Conservation (phyloP, 2,329 filamentous ascomycete genomes). For the Calonectria crousiana region DNA sequence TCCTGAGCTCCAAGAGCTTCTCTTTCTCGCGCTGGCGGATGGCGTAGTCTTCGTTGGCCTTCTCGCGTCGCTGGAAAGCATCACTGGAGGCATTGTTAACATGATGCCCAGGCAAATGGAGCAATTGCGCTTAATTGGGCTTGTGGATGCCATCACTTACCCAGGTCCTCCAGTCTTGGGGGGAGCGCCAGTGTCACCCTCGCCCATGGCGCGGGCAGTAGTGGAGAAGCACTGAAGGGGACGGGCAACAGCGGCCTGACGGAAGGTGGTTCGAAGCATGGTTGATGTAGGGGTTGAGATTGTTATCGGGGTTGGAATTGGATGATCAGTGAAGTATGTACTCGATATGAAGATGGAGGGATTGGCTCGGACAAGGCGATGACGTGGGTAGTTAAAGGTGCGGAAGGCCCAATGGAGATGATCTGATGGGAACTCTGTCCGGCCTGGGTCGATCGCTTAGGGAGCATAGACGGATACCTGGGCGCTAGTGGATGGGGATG, state of each 20-base stretch:
- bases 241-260: slow-evolving; percentile 66
- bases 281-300: slow-evolving; percentile 37
- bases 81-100: slow-evolving; percentile 68
- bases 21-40: slow-evolving; percentile 90
- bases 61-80: slow-evolving; percentile 92
- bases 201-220: slow-evolving; percentile 72
- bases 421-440: slow-evolving; percentile 34
- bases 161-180: slow-evolving; percentile 65
- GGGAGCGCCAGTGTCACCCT: slow-evolving; percentile 77
- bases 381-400: slow-evolving; percentile 39
- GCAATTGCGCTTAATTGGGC: slow-evolving; percentile 15
- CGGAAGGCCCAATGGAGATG: slow-evolving; percentile 38
- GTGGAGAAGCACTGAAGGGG: slow-evolving; percentile 73
- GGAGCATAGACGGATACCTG: slow-evolving; percentile 34
- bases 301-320: slow-evolving; percentile 15
- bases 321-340: slow-evolving; percentile 26
- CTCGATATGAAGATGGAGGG: slow-evolving; percentile 25
- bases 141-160: slow-evolving; percentile 55
- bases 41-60: slow-evolving; percentile 85
- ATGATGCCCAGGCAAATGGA: not conserved
- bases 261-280: slow-evolving; percentile 77
- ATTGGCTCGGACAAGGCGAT: slow-evolving; percentile 34
- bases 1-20: slow-evolving; percentile 84
- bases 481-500: accelerated
- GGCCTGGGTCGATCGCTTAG: slow-evolving; percentile 4